Percentiles rank a stretch among this genome's conserved stretches.
phyloP scores from a whole-genome alignment of 768 basidiomycete species.

The Boletus sp. region DNA sequence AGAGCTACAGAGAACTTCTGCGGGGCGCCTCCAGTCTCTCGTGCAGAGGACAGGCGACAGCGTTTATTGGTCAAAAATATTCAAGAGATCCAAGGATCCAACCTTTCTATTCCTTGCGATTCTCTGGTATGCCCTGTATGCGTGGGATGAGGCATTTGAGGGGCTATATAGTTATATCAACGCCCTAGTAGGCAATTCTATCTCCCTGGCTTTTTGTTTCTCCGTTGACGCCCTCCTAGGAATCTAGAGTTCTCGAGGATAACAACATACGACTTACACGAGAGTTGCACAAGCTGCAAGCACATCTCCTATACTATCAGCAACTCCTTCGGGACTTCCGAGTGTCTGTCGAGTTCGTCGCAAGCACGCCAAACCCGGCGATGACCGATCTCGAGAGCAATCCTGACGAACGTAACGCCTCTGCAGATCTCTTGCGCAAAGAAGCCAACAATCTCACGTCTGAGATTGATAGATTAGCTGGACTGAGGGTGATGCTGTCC shows the following conservation, averaged over 20 bases:
- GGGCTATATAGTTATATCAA: conserved; percentile 48
- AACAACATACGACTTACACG: conserved; percentile 46
- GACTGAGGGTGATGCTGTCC: conserved; percentile 30
- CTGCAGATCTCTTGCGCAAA: conserved; percentile 37
- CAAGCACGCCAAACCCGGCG: conserved; percentile 46
- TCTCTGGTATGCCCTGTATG: conserved; percentile 59
- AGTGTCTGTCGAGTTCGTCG: conserved; percentile 48
- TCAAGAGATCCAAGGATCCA: conserved; percentile 38
- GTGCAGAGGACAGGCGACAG: conserved; percentile 30
- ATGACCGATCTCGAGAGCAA: conserved; percentile 29
- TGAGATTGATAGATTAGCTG: conserved; percentile 48
- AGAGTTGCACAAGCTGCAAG: conserved; percentile 55
- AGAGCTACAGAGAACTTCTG: conserved; percentile 25
- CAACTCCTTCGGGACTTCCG: conserved; percentile 52
- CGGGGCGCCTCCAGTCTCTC: conserved; percentile 28
- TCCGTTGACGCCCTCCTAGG: conserved; percentile 31
- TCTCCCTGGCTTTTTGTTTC: background rate
- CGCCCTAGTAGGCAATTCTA: conserved; percentile 37
- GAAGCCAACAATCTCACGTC: conserved; percentile 48
- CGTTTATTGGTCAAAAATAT: conserved; percentile 36
- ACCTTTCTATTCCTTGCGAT: conserved; percentile 52
- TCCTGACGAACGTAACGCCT: conserved; percentile 17
- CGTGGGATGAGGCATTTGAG: conserved; percentile 61
- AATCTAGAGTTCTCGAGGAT: conserved; percentile 40
- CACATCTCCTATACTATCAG: conserved; percentile 55